Conservation (phyloP, 345 rosid genomes). For the Hibiscus mutabilis region DNA sequence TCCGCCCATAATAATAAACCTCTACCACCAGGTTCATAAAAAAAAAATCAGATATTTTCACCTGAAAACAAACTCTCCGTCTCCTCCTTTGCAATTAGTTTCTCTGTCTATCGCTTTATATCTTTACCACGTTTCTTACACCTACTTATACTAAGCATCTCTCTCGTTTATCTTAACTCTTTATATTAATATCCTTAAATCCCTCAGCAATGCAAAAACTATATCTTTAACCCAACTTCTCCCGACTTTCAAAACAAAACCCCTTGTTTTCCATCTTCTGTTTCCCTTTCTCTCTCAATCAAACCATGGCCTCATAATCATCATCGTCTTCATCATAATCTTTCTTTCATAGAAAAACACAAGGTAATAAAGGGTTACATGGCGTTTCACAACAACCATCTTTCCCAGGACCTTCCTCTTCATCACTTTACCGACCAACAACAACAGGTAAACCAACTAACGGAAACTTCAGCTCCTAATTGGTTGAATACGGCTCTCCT, state of each 20-base stretch:
- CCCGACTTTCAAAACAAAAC: neutral
- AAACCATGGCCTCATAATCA: constrained; percentile 19
- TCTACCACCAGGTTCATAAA: neutral
- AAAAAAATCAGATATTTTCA: constrained; percentile 14
- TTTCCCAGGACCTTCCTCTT: constrained; percentile 66
- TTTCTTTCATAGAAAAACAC: constrained; percentile 17
- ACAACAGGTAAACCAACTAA: constrained; percentile 33
- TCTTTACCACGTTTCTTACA: constrained; percentile 7
- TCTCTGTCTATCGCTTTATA: constrained; percentile 2
- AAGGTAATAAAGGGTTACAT: constrained; percentile 17
- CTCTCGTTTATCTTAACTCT: neutral
- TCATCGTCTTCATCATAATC: no score
- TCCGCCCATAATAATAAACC: neutral
- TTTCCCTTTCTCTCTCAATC: neutral
- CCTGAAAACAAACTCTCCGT: constrained; percentile 15
- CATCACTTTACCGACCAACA: constrained; percentile 68
- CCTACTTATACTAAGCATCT: neutral
- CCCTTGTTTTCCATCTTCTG: neutral
- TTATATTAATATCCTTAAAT: neutral
- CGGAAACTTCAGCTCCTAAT: constrained; percentile 52
- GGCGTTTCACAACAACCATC: constrained; percentile 80
- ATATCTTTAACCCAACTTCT: neutral
- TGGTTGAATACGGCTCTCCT: constrained; percentile 89
- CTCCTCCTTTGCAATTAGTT: neutral
- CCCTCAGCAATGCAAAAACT: neutral